These are phyloP conservation scores for Trametes polyzona DNA, from an alignment of 1,284 basidiomycete species.

Conservation along the genomic window DNA sequence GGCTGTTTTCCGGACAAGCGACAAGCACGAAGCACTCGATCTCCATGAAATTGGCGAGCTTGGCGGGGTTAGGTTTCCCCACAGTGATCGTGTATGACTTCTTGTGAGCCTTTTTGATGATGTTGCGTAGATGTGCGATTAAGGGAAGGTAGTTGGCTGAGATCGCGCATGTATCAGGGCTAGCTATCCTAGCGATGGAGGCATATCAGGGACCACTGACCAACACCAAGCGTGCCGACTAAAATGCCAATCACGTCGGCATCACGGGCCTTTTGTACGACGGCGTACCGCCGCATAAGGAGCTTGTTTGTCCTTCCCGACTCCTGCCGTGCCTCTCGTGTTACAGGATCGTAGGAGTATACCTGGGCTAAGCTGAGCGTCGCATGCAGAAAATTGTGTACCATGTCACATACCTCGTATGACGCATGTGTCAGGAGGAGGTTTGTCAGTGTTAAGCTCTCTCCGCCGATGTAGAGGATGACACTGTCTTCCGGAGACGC, in stretches of 20 bases:
- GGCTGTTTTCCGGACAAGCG: constrained; percentile 92
- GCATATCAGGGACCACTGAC: constrained; percentile 44
- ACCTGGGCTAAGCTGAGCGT: too few relatives aligned
- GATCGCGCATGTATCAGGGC: background rate
- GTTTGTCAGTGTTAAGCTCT: constrained; percentile 85
- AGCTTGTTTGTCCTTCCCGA: constrained; percentile 77
- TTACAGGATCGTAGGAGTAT: constrained; percentile 76
- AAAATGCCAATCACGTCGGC: constrained; percentile 96
- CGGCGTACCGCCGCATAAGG: constrained; percentile 90
- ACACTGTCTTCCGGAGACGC: constrained; percentile 27
- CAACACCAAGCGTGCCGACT: constrained; percentile 92
- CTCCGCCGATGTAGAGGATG: constrained; percentile 85
- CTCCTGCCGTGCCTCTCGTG: constrained; percentile 53
- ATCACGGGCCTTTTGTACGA: constrained; percentile 88
- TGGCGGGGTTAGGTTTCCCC: constrained; percentile 94
- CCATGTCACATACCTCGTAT: constrained; percentile 40
- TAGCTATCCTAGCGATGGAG: too few relatives aligned
- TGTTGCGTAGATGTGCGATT: constrained; percentile 73
- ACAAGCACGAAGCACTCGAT: constrained; percentile 96
- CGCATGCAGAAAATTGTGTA: too few relatives aligned
- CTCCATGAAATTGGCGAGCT: constrained; percentile 95
- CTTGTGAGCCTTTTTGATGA: constrained; percentile 70
- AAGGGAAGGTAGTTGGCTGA: constrained; percentile 83
- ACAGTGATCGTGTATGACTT: constrained; percentile 96
- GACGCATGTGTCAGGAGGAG: constrained; percentile 78